A percentile compares a stretch with the other conserved stretches of the same genome.
phyloP scores from a whole-genome alignment of 257 asterid genomes.

The Ocimum tenuiflorum region DNA sequence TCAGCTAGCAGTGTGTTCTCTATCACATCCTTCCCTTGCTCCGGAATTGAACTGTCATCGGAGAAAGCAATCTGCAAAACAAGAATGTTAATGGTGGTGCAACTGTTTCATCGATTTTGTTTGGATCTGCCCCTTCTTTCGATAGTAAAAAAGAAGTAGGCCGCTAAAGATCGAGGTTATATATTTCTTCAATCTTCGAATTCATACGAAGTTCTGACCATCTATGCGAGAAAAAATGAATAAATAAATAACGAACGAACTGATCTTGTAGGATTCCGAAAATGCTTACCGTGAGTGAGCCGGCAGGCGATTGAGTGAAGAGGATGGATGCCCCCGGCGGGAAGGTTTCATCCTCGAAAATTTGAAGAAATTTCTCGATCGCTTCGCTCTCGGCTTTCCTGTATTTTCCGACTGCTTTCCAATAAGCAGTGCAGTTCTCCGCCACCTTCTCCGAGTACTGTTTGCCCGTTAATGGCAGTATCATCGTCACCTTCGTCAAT shows the following conservation, averaged over 20 bases:
- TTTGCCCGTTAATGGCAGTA: constrained; percentile 75
- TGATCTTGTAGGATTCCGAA: too few relatives aligned
- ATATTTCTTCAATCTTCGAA: too few relatives aligned
- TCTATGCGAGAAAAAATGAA: too few relatives aligned
- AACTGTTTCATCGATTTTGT: too few relatives aligned
- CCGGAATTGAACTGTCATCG: constrained; percentile 45
- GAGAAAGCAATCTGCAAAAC: constrained; percentile 62
- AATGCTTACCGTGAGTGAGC: constrained; percentile 53
- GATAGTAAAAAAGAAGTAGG: too few relatives aligned
- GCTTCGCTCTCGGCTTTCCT: constrained; percentile 61
- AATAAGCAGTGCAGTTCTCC: constrained; percentile 65
- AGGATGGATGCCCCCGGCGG: constrained; percentile 76
- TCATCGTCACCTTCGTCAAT: constrained; percentile 58
- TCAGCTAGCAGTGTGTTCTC: constrained; percentile 62
- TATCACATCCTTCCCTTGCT: constrained; percentile 36
- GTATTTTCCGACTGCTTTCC: constrained; percentile 59
- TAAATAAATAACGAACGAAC: too few relatives aligned
- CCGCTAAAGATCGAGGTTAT: too few relatives aligned
- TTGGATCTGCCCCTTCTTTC: too few relatives aligned
- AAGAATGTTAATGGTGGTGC: background rate
- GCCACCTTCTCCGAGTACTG: constrained; percentile 86
- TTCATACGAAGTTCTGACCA: too few relatives aligned
- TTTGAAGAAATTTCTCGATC: constrained; percentile 41
- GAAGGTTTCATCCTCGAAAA: constrained; percentile 49
- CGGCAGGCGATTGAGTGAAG: constrained; percentile 69